Evolutionary conservation across 148 eudicot genomes (phyloP), one percentile per base, ranked within the genome.

Genomic region (Gaultheria prostrata): DNA sequence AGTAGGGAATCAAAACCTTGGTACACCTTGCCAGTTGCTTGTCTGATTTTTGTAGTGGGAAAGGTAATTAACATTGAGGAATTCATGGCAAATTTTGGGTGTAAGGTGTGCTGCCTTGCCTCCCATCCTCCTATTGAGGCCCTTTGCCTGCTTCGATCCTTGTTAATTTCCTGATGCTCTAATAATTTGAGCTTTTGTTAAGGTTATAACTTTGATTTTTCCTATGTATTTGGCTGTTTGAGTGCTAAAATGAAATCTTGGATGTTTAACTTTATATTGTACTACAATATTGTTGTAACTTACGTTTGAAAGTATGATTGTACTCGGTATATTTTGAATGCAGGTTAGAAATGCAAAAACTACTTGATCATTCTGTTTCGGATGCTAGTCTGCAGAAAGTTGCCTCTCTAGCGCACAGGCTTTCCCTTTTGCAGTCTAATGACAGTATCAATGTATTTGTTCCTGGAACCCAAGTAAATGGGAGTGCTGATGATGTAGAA

Each of bases 281-380:
- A 28, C 18, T 67, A 28, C 12, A 17, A 65, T 28, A 2, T 49
- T 49, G 35, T 67, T 67, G 18, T 28, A 12, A 67, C 35, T 67
- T 12, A 12, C 1, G 17, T 67, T 67, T 67, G 1, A 30, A 45
- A 18, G 59, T 79, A 57, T 70, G 1, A 70, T 14, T 84, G 53
- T 65, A 54, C 13, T 21, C 70, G 20, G 45, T 24, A 53, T 67
- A n/a, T 84, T 65, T 82, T 56, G 39, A 78, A 77, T 91, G 83
- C 89, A 96, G 98, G 92, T 86, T 85, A 65, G 92, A 97, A 85
- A 87, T 97, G 88, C 97, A 92, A 84, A 94, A 88, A 80, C 71
- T 93, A 53, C 88, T 97, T 75, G 99, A 98, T 67, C 85, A 89
- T 83, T 80, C 86, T 83, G 86, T 93, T 86, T 80, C 89, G 12